Percentiles rank a stretch among this genome's conserved stretches.
Evolutionary conservation across 352 stramenopile genomes (phyloP).

Genomic region (Pythium aristosporum): DNA sequence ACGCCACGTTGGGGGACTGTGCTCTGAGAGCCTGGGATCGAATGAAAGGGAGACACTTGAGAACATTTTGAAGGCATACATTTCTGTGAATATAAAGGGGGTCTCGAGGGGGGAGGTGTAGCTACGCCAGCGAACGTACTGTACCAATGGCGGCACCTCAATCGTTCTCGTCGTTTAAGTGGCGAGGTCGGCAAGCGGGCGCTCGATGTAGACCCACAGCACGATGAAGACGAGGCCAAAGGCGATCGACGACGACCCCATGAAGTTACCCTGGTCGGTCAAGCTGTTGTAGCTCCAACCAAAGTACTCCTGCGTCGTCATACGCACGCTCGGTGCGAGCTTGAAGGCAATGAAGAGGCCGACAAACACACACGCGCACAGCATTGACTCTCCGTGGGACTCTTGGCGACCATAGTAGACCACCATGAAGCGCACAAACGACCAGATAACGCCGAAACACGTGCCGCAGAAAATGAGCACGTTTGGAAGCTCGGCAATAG

Average conservation of each 20-base stretch:
- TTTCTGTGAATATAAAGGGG: slow-evolving; percentile 22
- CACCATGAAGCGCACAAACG: slow-evolving; percentile 78
- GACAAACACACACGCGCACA: slow-evolving; percentile 69
- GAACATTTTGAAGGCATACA: slow-evolving; percentile 14
- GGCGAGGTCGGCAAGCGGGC: slow-evolving; percentile 32
- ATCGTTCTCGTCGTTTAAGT: slow-evolving; percentile 1
- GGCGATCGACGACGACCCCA: slow-evolving; percentile 77
- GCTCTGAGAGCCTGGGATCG: not conserved
- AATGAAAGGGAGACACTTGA: not conserved
- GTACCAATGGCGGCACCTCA: not conserved
- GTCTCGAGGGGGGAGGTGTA: not conserved
- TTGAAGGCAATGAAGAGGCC: slow-evolving; percentile 78
- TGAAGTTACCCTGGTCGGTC: slow-evolving; percentile 87
- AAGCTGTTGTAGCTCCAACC: slow-evolving; percentile 88
- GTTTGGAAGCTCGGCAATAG: slow-evolving; percentile 76
- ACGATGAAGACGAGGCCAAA: slow-evolving; percentile 83
- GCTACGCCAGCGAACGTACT: slow-evolving; percentile 2
- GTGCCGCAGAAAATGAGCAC: slow-evolving; percentile 78
- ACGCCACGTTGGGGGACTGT: not conserved
- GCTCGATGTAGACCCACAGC: slow-evolving; percentile 82
- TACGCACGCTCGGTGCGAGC: slow-evolving; percentile 73
- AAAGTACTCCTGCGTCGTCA: slow-evolving; percentile 88
- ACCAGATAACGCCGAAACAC: slow-evolving; percentile 75
- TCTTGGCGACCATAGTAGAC: slow-evolving; percentile 72
- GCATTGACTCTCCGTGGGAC: slow-evolving; percentile 74